These are phyloP conservation scores for Durotheca rogersii DNA, from an alignment of 495 filamentous ascomycete genomes.

Conservation along the genomic window DNA sequence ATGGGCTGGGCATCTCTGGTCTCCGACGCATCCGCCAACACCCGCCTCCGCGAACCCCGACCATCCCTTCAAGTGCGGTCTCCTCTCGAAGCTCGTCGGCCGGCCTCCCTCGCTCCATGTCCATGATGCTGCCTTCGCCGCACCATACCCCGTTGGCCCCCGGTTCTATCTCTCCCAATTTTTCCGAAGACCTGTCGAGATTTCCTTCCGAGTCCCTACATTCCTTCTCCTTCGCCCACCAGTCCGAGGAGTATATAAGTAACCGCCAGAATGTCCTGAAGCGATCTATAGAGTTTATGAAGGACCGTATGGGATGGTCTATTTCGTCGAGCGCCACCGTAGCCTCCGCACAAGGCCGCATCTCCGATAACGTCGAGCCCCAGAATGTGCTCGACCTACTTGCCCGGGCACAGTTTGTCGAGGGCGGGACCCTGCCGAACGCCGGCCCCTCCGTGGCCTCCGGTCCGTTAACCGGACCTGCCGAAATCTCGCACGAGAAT, in stretches of 20 bases:
- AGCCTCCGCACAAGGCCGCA: conserved; percentile 76
- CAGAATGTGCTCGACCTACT: conserved; percentile 90
- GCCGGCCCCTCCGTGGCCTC: conserved; percentile 41
- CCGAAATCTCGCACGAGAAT: conserved; percentile 64
- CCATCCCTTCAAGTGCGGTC: conserved; percentile 56
- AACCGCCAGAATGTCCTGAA: conserved; percentile 92
- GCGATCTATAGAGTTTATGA: conserved; percentile 95
- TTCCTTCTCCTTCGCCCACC: conserved; percentile 97
- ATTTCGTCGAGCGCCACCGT: conserved; percentile 57
- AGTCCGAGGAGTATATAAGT: conserved; percentile 87
- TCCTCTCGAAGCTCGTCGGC: conserved; percentile 65
- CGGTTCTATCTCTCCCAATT: conserved; percentile 67
- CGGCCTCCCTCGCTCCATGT: conserved; percentile 60
- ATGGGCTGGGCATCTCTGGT: conserved; percentile 66
- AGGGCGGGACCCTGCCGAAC: conserved; percentile 52
- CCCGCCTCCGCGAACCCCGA: conserved; percentile 62
- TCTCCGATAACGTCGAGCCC: conserved; percentile 79
- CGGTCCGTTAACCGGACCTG: conserved; percentile 76
- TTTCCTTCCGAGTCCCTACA: conserved; percentile 96
- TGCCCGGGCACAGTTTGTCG: conserved; percentile 71
- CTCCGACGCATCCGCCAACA: conserved; percentile 89
- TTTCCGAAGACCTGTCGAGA: conserved; percentile 83
- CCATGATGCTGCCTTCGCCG: conserved; percentile 50
- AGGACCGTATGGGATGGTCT: conserved; percentile 84
- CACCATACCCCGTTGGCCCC: conserved; percentile 50